phyloP scores from a whole-genome alignment of 2,329 filamentous ascomycete species.

The Escovopsis sp. region DNA sequence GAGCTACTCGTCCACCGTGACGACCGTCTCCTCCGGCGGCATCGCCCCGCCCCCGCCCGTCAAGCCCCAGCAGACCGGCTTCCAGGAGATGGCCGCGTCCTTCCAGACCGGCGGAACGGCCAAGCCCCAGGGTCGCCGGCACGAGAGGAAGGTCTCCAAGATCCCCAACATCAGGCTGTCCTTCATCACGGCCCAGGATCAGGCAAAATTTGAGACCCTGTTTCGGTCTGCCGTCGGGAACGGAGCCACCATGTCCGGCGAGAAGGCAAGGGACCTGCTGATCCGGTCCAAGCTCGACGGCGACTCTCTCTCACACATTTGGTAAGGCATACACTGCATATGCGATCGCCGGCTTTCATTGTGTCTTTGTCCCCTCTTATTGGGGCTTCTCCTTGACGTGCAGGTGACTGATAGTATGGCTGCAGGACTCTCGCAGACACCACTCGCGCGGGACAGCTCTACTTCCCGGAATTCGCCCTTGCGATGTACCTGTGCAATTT shows the following conservation, averaged over 20 bases:
- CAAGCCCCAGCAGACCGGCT: constrained; percentile 52
- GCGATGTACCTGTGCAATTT: constrained; percentile 98
- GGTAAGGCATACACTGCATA: constrained; percentile 37
- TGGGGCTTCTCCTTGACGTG: neutral
- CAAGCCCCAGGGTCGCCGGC: constrained; percentile 30
- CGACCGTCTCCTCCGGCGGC: constrained; percentile 31
- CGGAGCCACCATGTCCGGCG: constrained; percentile 73
- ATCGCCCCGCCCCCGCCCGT: constrained; percentile 43
- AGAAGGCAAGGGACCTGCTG: constrained; percentile 82
- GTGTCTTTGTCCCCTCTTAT: too few species aligned
- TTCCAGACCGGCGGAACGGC: constrained; percentile 39
- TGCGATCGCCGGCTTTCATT: too few species aligned
- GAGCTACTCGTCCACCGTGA: constrained; percentile 32
- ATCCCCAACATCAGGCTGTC: constrained; percentile 91
- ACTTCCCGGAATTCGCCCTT: constrained; percentile 94
- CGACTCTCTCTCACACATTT: constrained; percentile 81
- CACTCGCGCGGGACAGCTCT: constrained; percentile 86
- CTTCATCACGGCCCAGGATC: constrained; percentile 90
- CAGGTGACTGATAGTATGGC: constrained; percentile 4
- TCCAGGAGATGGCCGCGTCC: constrained; percentile 51
- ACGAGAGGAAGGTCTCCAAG: constrained; percentile 46
- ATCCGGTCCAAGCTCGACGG: constrained; percentile 79
- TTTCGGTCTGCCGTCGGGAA: constrained; percentile 92
- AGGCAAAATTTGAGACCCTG: constrained; percentile 91
- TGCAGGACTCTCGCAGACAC: constrained; percentile 84